Percentiles rank a stretch among this genome's conserved stretches.
Evolutionary conservation across 2,329 filamentous ascomycete species (phyloP).

Genomic region (Neocatenulostroma microsporum): DNA sequence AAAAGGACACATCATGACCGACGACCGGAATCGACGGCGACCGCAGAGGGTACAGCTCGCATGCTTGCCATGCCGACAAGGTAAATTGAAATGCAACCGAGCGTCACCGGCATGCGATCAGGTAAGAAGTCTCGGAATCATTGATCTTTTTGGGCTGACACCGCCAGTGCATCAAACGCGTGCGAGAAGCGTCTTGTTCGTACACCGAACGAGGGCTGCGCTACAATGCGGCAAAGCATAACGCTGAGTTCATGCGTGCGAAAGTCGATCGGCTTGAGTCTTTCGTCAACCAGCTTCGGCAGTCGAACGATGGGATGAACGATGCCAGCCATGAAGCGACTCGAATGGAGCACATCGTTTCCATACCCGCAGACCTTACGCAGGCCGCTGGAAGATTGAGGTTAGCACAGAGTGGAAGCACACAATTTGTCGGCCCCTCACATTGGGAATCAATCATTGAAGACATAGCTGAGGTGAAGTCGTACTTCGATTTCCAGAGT

Average conservation of each 20-base stretch:
- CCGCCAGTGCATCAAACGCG: slow-evolving; percentile 6
- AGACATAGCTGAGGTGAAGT: slow-evolving; percentile 4
- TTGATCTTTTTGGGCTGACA: too few relatives aligned
- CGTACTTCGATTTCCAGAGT: slow-evolving; percentile 3
- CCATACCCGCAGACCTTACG: neutral
- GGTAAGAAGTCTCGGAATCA: too few relatives aligned
- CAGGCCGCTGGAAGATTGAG: slow-evolving; percentile 2
- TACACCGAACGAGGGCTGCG: slow-evolving; percentile 8
- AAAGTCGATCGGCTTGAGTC: slow-evolving; percentile 5
- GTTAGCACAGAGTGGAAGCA: slow-evolving; percentile 2
- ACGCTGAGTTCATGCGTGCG: slow-evolving; percentile 2
- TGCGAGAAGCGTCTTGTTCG: neutral
- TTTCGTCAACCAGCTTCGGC: slow-evolving; percentile 5
- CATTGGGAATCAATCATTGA: slow-evolving; percentile 9
- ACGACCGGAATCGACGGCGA: slow-evolving; percentile 6
- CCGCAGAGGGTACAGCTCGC: slow-evolving; percentile 6
- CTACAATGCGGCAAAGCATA: slow-evolving; percentile 4
- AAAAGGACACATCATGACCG: too few relatives aligned
- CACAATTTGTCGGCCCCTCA: slow-evolving; percentile 1
- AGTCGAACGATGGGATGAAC: too few relatives aligned
- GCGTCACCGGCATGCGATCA: slow-evolving; percentile 2
- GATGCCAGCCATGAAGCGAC: too few relatives aligned
- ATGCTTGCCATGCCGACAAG: slow-evolving; percentile 1
- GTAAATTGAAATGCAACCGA: slow-evolving; percentile 4
- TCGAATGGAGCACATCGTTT: too few relatives aligned